Evolutionary conservation across 83 land plant species (phyloP).

Genomic region (Thuja plicata): DNA sequence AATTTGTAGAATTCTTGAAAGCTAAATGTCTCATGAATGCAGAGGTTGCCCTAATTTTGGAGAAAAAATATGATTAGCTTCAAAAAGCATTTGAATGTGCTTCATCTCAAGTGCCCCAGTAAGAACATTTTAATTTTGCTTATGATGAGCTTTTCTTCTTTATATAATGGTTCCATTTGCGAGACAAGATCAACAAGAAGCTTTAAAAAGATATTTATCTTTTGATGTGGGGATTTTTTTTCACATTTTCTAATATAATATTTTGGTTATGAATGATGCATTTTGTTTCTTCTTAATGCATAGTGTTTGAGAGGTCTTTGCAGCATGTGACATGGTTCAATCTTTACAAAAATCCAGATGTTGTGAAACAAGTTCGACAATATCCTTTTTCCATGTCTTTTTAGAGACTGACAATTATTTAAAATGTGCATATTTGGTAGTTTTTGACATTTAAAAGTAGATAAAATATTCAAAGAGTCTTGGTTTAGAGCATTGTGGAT

Average conservation of each 20-base stretch:
- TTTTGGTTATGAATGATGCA: not conserved
- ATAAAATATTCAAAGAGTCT: not conserved
- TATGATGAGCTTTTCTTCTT: not conserved
- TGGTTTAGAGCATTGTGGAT: not conserved
- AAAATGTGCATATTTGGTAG: not conserved
- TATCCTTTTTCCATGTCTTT: conserved; percentile 46
- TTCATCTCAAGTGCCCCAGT: conserved; percentile 81
- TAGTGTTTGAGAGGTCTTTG: conserved; percentile 91
- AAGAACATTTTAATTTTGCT: conserved; percentile 18
- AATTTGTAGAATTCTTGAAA: conserved; percentile 62
- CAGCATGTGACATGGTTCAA: conserved; percentile 94
- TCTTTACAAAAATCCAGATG: conserved; percentile 88
- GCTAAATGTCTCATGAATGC: conserved; percentile 80
- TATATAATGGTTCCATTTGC: not conserved
- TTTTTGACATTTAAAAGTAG: not conserved
- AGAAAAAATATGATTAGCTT: conserved; percentile 72
- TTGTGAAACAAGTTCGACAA: conserved; percentile 97
- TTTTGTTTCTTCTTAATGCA: conserved; percentile 23
- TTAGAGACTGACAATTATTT: not conserved
- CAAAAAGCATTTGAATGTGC: conserved; percentile 79
- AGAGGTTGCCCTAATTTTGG: conserved; percentile 81
- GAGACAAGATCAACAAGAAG: not conserved
- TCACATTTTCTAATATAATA: not conserved
- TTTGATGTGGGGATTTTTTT: not conserved
- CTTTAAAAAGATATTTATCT: not conserved